Conservation (phyloP, 352 stramenopile genomes). For the Blastocystis sp. region DNA sequence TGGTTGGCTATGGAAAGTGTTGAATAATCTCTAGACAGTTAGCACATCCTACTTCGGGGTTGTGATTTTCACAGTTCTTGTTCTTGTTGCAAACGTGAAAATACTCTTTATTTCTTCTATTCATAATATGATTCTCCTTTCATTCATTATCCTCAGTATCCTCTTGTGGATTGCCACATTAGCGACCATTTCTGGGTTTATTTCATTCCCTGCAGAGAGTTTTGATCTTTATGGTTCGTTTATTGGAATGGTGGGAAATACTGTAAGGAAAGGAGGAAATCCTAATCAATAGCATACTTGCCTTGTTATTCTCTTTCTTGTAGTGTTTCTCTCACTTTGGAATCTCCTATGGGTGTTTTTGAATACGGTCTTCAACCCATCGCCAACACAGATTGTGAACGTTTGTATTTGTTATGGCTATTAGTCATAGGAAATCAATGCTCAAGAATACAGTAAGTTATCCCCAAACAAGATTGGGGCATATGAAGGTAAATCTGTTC, state of each 20-base stretch:
- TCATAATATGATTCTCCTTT: background rate
- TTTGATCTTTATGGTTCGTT: conserved; percentile 53
- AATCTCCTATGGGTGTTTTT: background rate
- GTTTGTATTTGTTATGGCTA: background rate
- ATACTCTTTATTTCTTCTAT: conserved; percentile 50
- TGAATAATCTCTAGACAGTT: conserved; percentile 3
- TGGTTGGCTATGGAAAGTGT: background rate
- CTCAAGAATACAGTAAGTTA: background rate
- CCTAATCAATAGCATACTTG: background rate
- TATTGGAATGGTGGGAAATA: conserved; percentile 11
- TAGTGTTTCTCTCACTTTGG: background rate
- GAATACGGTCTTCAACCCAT: background rate
- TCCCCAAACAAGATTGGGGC: background rate
- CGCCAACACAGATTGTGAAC: conserved; percentile 16
- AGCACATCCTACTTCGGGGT: conserved; percentile 42
- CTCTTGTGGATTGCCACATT: conserved; percentile 35
- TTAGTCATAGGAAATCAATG: conserved; percentile 15
- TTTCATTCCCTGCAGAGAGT: conserved; percentile 41
- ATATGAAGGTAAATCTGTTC: background rate
- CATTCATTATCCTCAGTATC: conserved; percentile 1
- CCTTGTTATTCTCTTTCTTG: conserved; percentile 34
- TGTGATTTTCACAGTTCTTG: conserved; percentile 26
- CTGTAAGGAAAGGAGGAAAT: background rate
- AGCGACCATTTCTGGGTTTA: background rate
- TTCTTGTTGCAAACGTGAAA: conserved; percentile 2